Percentiles rank a stretch among this genome's conserved stretches.
These are phyloP conservation scores for Verticillium nubilum DNA, from an alignment of 2,329 filamentous ascomycete species.

Conservation along the genomic window DNA sequence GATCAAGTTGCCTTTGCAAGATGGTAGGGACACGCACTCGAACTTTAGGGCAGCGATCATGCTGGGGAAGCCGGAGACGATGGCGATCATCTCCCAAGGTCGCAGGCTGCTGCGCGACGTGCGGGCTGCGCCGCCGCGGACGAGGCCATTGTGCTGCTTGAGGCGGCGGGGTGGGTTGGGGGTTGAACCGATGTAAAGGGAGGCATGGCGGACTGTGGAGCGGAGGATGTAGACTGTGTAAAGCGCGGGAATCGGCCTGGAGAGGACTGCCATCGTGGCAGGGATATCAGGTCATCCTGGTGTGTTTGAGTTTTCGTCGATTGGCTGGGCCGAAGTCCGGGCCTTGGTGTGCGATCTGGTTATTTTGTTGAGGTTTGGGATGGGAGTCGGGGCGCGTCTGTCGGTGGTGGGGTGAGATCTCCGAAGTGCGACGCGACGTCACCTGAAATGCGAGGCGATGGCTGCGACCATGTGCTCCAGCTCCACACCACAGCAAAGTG, in stretches of 20 bases:
- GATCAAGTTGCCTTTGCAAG: background rate
- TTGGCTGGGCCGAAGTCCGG: background rate
- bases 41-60: slow-evolving; percentile 87
- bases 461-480: no score
- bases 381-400: background rate
- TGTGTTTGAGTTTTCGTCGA: slow-evolving; percentile 5
- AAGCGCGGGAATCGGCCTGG: slow-evolving; percentile 71
- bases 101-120: slow-evolving; percentile 64
- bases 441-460: background rate
- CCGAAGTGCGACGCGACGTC: background rate
- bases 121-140: slow-evolving; percentile 72
- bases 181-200: slow-evolving; percentile 86
- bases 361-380: background rate
- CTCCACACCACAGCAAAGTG: no score
- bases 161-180: slow-evolving; percentile 81
- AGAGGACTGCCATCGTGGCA: slow-evolving; percentile 31
- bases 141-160: slow-evolving; percentile 84
- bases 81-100: slow-evolving; percentile 86
- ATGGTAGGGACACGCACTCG: slow-evolving; percentile 51
- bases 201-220: slow-evolving; percentile 66
- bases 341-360: background rate
- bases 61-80: slow-evolving; percentile 86
- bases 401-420: slow-evolving; percentile 1
- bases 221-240: slow-evolving; percentile 92
- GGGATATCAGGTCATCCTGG: slow-evolving; percentile 9